These are phyloP conservation scores for Scalesia atractyloides DNA, from an alignment of 129 eudicot species.

Conservation along the genomic window DNA sequence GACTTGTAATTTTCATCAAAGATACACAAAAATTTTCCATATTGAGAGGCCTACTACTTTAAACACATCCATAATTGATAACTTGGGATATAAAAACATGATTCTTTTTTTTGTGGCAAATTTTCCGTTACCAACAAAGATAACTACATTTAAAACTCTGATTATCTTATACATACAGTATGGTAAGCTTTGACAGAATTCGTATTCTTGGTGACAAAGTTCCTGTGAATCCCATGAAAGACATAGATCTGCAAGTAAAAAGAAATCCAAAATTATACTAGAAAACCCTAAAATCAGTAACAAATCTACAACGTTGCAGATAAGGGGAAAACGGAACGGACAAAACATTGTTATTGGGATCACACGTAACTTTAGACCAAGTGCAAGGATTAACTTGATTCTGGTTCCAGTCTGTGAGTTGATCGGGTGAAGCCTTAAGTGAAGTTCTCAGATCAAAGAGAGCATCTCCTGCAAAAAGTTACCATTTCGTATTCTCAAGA, in stretches of 20 bases:
- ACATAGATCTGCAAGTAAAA: slow-evolving; percentile 60
- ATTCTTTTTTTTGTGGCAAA: slow-evolving; percentile 11
- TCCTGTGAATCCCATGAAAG: slow-evolving; percentile 84
- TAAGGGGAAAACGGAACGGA: slow-evolving; percentile 26
- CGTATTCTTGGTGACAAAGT: slow-evolving; percentile 61
- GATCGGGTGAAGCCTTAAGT: slow-evolving; percentile 70
- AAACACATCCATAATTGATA: slow-evolving; percentile 4
- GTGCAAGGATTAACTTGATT: slow-evolving; percentile 90
- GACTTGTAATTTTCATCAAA: slow-evolving; percentile 9
- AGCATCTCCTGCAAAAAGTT: slow-evolving; percentile 72
- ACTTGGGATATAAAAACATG: not conserved
- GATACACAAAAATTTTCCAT: not conserved
- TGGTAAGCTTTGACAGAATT: slow-evolving; percentile 52
- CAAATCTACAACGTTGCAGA: slow-evolving; percentile 5
- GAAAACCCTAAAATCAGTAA: not conserved
- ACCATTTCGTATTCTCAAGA: not conserved
- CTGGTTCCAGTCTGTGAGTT: slow-evolving; percentile 82
- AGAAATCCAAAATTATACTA: not conserved
- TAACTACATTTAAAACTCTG: not conserved
- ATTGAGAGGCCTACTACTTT: not conserved
- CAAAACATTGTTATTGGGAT: slow-evolving; percentile 48
- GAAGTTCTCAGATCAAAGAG: slow-evolving; percentile 65
- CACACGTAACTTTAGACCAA: slow-evolving; percentile 85
- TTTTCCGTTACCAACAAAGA: slow-evolving; percentile 4
- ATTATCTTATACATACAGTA: slow-evolving; percentile 57